phyloP scores from a whole-genome alignment of 1,139 yeast genomes.

The Pichia sp. region DNA sequence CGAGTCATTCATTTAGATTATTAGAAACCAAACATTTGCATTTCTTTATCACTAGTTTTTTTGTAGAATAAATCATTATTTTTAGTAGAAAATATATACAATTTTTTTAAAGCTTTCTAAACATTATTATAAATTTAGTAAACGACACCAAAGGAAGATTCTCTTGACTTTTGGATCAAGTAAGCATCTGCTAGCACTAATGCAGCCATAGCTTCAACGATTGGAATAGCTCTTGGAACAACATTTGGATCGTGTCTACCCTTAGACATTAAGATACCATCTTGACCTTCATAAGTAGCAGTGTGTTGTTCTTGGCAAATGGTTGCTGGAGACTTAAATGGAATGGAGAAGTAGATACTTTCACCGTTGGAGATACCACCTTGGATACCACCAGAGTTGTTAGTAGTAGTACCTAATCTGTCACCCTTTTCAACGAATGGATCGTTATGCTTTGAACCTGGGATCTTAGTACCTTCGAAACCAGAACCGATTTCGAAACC shows the following conservation, averaged over 20 bases:
- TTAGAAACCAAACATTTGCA: no score
- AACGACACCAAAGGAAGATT: slow-evolving; percentile 40
- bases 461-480: slow-evolving; percentile 81
- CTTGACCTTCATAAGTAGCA: slow-evolving; percentile 80
- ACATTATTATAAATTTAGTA: slow-evolving; percentile 20
- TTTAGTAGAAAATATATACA: no score
- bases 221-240: slow-evolving; percentile 97
- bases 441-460: slow-evolving; percentile 95
- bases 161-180: slow-evolving; percentile 85
- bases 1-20: background rate
- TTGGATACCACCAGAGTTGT: slow-evolving; percentile 96
- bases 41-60: no score
- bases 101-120: no score
- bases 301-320: slow-evolving; percentile 92
- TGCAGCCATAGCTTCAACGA: slow-evolving; percentile 98
- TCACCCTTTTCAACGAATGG: slow-evolving; percentile 57
- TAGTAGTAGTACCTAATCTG: slow-evolving; percentile 78
- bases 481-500: slow-evolving; percentile 99
- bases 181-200: slow-evolving; percentile 85
- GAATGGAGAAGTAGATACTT: slow-evolving; percentile 88
- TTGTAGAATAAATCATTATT: no score
- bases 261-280: slow-evolving; percentile 88
- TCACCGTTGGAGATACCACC: slow-evolving; percentile 99
- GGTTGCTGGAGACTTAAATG: slow-evolving; percentile 98
- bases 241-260: slow-evolving; percentile 99